Evolutionary conservation across 106 monocot genomes (phyloP).

Genomic region (Gastrodia elata): DNA sequence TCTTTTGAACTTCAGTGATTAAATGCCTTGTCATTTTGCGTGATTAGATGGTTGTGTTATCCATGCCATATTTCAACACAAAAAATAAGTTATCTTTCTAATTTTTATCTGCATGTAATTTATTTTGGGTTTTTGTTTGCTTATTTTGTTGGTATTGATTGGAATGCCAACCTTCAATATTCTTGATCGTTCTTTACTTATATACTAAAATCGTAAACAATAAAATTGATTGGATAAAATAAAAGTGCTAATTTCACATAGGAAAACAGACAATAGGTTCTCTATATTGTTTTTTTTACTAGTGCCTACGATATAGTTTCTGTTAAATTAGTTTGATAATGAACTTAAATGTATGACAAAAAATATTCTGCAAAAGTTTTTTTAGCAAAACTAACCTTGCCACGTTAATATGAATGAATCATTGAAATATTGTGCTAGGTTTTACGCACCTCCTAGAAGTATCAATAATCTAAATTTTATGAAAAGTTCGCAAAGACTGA

Average conservation of each 20-base stretch:
- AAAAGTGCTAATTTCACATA: neutral
- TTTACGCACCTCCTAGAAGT: no score
- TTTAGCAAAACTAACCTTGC: no score
- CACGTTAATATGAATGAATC: no score
- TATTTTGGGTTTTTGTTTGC: neutral
- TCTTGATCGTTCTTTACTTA: neutral
- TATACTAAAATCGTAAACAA: slow-evolving; percentile 1
- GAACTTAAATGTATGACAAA: neutral
- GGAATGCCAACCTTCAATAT: neutral
- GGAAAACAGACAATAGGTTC: neutral
- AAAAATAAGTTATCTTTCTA: neutral
- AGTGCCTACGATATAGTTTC: neutral
- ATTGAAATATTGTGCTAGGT: no score
- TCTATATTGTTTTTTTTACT: neutral
- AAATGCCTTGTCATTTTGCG: neutral
- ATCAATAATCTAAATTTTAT: no score
- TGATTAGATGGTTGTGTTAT: neutral
- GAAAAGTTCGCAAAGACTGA: no score
- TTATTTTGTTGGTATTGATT: neutral
- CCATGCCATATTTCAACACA: neutral
- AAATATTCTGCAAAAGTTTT: neutral
- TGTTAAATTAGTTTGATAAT: neutral
- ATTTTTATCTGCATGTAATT: neutral
- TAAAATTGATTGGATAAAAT: neutral
- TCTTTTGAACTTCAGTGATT: neutral